Percentiles rank a stretch among this genome's conserved stretches.
Evolutionary conservation across 257 asterid species (phyloP).

Genomic region (Solanum habrochaites): DNA sequence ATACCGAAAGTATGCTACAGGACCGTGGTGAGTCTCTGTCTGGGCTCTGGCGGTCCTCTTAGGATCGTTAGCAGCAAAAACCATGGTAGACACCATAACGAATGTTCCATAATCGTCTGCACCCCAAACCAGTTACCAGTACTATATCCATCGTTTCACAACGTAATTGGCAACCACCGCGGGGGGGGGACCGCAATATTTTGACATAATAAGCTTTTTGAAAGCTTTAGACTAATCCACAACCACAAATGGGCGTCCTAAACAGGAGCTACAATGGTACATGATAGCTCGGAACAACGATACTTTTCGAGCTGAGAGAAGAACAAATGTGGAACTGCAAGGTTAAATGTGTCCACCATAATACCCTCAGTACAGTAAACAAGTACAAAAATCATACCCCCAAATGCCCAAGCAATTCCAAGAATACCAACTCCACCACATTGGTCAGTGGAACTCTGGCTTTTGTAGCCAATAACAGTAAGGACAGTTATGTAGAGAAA

Average conservation of each 20-base stretch:
- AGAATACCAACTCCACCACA: constrained; percentile 81
- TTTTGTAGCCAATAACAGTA: constrained; percentile 65
- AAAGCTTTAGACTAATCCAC: constrained; percentile 60
- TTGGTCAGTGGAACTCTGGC: constrained; percentile 30
- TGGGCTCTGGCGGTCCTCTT: constrained; percentile 68
- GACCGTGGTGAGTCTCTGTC: constrained; percentile 78
- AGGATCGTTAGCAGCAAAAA: constrained; percentile 71
- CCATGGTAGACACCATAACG: constrained; percentile 64
- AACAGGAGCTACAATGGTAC: constrained; percentile 65
- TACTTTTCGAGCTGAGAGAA: constrained; percentile 54
- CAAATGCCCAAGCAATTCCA: constrained; percentile 84
- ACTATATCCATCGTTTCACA: constrained; percentile 37
- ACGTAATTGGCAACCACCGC: constrained; percentile 48
- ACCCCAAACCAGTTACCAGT: constrained; percentile 61
- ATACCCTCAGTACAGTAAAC: constrained; percentile 84
- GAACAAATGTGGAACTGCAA: constrained; percentile 64
- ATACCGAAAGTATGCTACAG: constrained; percentile 19
- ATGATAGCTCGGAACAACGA: constrained; percentile 42
- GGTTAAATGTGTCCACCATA: constrained; percentile 74
- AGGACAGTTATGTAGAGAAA: constrained; percentile 58
- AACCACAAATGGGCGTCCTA: constrained; percentile 66
- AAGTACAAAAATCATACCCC: constrained; percentile 74
- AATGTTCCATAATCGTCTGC: constrained; percentile 74
- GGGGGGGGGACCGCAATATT: no score
- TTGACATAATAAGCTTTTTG: constrained; percentile 33